phyloP scores from a whole-genome alignment of 2,329 filamentous ascomycete genomes.

The Alternaria panax region DNA sequence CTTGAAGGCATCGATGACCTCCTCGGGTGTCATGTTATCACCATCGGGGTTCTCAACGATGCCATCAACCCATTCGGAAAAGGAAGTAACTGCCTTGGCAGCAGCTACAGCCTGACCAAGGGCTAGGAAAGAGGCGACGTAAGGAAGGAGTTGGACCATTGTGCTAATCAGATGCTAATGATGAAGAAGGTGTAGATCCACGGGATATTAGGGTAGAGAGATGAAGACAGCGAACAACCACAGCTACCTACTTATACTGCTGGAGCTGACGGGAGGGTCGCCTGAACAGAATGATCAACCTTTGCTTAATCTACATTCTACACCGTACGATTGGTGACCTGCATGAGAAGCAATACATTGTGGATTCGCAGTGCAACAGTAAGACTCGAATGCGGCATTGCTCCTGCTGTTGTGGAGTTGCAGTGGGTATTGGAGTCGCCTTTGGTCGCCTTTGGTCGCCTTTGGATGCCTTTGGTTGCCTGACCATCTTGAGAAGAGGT shows the following conservation, averaged over 20 bases:
- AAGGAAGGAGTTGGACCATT: slow-evolving; percentile 22
- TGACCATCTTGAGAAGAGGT: not conserved
- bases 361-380: not conserved
- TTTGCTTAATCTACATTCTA: not conserved
- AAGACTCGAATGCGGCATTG: not conserved
- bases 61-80: slow-evolving; percentile 24
- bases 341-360: not conserved
- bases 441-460: not conserved
- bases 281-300: not conserved
- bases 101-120: slow-evolving; percentile 17
- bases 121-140: slow-evolving; percentile 15
- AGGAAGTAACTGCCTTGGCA: slow-evolving; percentile 20
- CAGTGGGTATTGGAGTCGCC: not conserved
- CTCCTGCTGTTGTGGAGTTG: not conserved
- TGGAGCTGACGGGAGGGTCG: not conserved
- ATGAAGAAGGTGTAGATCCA: slow-evolving; percentile 4
- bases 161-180: slow-evolving; percentile 4
- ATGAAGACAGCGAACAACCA: not conserved
- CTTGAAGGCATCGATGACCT: slow-evolving; percentile 18
- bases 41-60: slow-evolving; percentile 18
- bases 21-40: slow-evolving; percentile 22
- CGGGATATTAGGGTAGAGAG: not conserved
- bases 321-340: not conserved
- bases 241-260: not conserved
- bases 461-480: not conserved